Evolutionary conservation across 1,139 yeast species (phyloP).

Genomic region (Kazachstania sp.): DNA sequence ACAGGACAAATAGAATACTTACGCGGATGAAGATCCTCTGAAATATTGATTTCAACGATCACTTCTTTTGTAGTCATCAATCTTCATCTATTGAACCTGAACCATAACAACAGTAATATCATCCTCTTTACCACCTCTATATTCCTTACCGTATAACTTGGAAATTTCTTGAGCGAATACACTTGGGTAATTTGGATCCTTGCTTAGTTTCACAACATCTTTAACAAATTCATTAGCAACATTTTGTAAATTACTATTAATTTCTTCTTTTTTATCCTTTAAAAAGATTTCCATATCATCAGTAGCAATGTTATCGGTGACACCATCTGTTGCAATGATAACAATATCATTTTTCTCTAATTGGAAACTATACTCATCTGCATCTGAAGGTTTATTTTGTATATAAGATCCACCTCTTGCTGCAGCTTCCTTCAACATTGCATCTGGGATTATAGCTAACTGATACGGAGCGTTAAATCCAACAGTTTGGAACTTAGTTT

Average conservation of each 20-base stretch:
- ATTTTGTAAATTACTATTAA: slow-evolving; percentile 34
- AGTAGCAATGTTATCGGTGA: slow-evolving; percentile 73
- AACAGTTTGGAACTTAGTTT: slow-evolving; percentile 74
- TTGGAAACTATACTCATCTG: slow-evolving; percentile 38
- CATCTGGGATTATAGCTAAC: slow-evolving; percentile 71
- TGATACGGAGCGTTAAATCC: slow-evolving; percentile 90
- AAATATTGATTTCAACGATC: no score
- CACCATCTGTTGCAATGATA: slow-evolving; percentile 88
- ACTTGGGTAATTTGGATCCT: slow-evolving; percentile 67
- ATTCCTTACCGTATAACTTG: slow-evolving; percentile 56
- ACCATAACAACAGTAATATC: slow-evolving; percentile 80
- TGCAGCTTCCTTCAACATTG: slow-evolving; percentile 48
- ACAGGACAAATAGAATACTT: no score
- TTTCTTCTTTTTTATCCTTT: slow-evolving; percentile 35
- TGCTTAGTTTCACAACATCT: slow-evolving; percentile 61
- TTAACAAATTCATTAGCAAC: slow-evolving; percentile 54
- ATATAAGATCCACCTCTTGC: slow-evolving; percentile 52
- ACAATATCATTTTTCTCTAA: slow-evolving; percentile 64
- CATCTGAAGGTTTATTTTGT: slow-evolving; percentile 42
- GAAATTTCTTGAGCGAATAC: slow-evolving; percentile 81
- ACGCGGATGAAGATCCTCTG: no score
- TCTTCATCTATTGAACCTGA: slow-evolving; percentile 43
- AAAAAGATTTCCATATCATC: slow-evolving; percentile 62
- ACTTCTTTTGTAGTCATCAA: no score
- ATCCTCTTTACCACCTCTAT: slow-evolving; percentile 90